Percentiles rank a stretch among this genome's conserved stretches.
Evolutionary conservation across 1,284 basidiomycete species (phyloP).

Genomic region (Tylopilus orsonianus): DNA sequence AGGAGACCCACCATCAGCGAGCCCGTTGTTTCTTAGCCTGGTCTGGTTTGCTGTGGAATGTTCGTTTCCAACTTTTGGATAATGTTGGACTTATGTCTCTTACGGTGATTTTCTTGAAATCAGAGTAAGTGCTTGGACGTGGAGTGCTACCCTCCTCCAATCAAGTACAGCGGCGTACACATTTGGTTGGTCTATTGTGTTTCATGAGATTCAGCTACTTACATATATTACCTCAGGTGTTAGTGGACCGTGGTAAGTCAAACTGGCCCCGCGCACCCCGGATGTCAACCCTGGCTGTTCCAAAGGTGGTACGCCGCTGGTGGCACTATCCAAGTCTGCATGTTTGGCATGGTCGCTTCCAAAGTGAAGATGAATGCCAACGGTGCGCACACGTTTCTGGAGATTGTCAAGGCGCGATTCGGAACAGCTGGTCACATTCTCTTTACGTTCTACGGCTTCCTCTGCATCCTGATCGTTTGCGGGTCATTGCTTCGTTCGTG

Average conservation of each 20-base stretch:
- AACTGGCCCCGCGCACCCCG: not conserved
- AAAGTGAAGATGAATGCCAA: conserved; percentile 64
- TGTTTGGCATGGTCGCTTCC: conserved; percentile 57
- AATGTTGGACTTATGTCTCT: conserved; percentile 2
- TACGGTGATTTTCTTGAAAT: not conserved
- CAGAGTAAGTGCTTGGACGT: conserved; percentile 63
- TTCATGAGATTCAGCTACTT: conserved; percentile 2
- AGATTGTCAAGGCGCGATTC: conserved; percentile 65
- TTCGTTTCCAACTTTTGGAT: conserved; percentile 24
- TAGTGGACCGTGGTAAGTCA: conserved; percentile 46
- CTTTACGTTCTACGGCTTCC: conserved; percentile 65
- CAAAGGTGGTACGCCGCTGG: conserved; percentile 51
- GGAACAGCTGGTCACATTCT: conserved; percentile 59
- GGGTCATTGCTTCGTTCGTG: conserved; percentile 49
- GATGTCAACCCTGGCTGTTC: not conserved
- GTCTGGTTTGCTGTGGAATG: conserved; percentile 64
- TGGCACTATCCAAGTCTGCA: conserved; percentile 56
- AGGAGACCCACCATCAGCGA: conserved; percentile 12
- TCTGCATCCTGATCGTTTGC: conserved; percentile 62
- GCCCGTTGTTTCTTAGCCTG: conserved; percentile 45
- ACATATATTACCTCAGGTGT: conserved; percentile 32
- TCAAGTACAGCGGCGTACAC: conserved; percentile 55
- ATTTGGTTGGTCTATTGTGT: conserved; percentile 37
- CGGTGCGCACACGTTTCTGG: conserved; percentile 54
- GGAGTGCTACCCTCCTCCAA: conserved; percentile 60